These are phyloP conservation scores for Oryza nivara DNA, from an alignment of 176 grass and related monocot species.

Conservation along the genomic window DNA sequence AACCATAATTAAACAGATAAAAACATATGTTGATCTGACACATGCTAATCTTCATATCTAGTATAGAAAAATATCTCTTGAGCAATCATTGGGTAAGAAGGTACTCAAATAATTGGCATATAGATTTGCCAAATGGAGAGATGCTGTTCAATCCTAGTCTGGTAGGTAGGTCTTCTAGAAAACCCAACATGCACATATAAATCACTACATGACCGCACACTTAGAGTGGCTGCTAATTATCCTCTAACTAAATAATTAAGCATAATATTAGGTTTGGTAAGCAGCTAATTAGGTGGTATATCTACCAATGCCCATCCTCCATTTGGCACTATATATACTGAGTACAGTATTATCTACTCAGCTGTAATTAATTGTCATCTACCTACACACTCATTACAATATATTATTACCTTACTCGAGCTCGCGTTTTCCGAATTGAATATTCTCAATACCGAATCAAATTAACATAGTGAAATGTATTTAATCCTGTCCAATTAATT, in stretches of 20 bases:
- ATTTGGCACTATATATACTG: background rate
- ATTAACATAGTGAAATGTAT: background rate
- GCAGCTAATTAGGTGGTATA: conserved; percentile 6
- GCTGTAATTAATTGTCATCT: background rate
- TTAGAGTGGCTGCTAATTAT: background rate
- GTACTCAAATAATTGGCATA: background rate
- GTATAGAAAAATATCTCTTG: background rate
- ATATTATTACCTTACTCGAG: too few relatives aligned
- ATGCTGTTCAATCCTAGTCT: background rate
- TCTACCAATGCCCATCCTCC: background rate
- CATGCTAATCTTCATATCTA: background rate
- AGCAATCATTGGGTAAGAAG: background rate
- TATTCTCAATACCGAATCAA: background rate
- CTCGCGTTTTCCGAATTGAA: background rate
- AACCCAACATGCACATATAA: background rate
- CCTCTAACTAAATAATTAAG: background rate
- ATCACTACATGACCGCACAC: background rate
- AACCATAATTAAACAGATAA: background rate
- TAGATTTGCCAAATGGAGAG: conserved; percentile 15
- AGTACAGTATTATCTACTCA: background rate
- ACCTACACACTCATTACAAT: background rate
- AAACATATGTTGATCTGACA: background rate
- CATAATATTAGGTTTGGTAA: conserved; percentile 1
- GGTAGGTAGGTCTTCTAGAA: conserved; percentile 34
- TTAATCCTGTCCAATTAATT: background rate